Conservation (phyloP, 1,139 yeast genomes). For the Candida pseudoviswanathii region DNA sequence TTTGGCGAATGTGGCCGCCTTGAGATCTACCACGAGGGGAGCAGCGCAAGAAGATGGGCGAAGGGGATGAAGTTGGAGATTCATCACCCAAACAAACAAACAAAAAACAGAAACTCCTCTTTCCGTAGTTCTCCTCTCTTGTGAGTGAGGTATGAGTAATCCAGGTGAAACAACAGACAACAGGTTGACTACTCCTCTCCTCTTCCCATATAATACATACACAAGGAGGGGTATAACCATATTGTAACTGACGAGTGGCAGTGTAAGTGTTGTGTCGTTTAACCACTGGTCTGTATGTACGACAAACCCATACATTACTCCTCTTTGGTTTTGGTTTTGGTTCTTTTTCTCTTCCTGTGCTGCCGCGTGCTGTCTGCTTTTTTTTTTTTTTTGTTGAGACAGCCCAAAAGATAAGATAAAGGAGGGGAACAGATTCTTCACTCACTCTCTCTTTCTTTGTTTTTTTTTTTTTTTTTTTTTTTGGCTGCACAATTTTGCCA, state of each 20-base stretch:
- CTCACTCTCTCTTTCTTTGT: neutral
- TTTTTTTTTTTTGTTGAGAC: neutral
- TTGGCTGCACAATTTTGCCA: neutral
- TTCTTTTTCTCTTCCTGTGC: neutral
- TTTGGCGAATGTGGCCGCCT: neutral
- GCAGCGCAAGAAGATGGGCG: neutral
- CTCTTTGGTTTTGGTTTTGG: no score
- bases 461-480: no score
- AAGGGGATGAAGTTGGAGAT: neutral
- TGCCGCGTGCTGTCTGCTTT: neutral
- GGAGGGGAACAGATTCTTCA: conserved; percentile 1
- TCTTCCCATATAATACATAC: no score
- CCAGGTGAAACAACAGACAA: no score
- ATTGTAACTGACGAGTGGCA: neutral
- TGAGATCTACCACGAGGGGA: neutral
- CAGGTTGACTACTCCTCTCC: no score
- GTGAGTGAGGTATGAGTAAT: no score
- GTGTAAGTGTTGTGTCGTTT: neutral
- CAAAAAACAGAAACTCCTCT: neutral
- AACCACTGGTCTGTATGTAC: no score
- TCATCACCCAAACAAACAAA: no score
- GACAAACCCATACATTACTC: no score
- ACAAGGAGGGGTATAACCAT: no score
- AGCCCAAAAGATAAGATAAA: neutral
- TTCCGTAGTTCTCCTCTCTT: neutral